Evolutionary conservation across 2,329 filamentous ascomycete genomes (phyloP).

Genomic region (Aspergillus uvarum): DNA sequence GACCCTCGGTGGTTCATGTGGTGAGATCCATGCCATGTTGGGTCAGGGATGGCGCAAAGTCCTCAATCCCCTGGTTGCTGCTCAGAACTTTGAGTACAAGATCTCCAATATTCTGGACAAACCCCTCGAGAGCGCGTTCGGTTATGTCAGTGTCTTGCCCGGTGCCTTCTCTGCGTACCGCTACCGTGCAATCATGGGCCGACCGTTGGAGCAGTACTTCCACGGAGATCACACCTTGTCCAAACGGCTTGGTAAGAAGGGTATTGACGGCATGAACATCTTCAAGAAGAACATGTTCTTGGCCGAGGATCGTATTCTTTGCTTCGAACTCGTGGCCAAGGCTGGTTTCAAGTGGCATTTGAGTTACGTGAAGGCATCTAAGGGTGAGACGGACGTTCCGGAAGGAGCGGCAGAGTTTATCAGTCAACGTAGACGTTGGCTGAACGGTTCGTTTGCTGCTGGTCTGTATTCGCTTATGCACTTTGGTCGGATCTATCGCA

Average conservation of each 20-base stretch:
- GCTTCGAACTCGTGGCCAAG: slow-evolving; percentile 98
- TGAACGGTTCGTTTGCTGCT: slow-evolving; percentile 98
- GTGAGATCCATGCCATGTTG: slow-evolving; percentile 98
- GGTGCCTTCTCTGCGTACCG: slow-evolving; percentile 98
- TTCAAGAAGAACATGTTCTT: slow-evolving; percentile 99
- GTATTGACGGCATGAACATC: slow-evolving; percentile 99
- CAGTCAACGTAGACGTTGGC: slow-evolving; percentile 94
- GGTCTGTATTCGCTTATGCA: slow-evolving; percentile 98
- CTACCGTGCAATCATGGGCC: slow-evolving; percentile 96
- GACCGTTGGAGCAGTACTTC: slow-evolving; percentile 97
- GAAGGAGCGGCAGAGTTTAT: slow-evolving; percentile 98
- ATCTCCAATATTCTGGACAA: slow-evolving; percentile 99
- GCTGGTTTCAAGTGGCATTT: slow-evolving; percentile 99
- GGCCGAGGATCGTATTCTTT: slow-evolving; percentile 99
- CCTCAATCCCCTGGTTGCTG: slow-evolving; percentile 89
- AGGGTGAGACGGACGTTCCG: slow-evolving; percentile 97
- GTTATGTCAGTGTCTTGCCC: slow-evolving; percentile 95
- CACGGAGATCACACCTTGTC: slow-evolving; percentile 98
- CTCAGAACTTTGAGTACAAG: slow-evolving; percentile 99
- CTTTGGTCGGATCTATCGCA: slow-evolving; percentile 98
- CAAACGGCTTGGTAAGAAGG: slow-evolving; percentile 94
- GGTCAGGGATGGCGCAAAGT: slow-evolving; percentile 88
- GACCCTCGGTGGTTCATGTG: slow-evolving; percentile 94
- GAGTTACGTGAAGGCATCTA: slow-evolving; percentile 97
- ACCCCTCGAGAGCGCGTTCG: slow-evolving; percentile 93